Evolutionary conservation across 2,329 filamentous ascomycete genomes (phyloP).

Genomic region (Penicillium digitatum): DNA sequence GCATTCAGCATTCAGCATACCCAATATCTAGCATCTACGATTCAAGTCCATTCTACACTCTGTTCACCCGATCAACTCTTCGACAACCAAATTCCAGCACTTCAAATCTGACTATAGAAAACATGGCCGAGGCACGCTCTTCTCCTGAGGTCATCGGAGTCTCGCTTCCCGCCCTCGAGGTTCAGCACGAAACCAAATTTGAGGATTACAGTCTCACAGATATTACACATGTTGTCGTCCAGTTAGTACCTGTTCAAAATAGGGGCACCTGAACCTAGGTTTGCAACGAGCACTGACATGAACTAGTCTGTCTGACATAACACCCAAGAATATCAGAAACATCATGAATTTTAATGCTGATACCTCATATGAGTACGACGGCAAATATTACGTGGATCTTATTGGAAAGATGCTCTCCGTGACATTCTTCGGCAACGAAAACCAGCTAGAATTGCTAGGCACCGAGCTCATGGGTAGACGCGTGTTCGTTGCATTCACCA

Average conservation of each 20-base stretch:
- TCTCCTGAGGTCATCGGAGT: not conserved
- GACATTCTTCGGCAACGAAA: not conserved
- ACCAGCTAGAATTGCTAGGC: not conserved
- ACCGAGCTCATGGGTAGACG: not conserved
- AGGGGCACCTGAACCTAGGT: not conserved
- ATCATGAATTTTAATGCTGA: not conserved
- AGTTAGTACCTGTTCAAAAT: not conserved
- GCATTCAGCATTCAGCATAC: not conserved
- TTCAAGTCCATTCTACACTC: not conserved
- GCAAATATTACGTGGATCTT: not conserved
- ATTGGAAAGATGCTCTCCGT: not conserved
- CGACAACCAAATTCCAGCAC: not conserved
- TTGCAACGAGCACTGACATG: not conserved
- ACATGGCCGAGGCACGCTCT: not conserved
- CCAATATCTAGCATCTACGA: not conserved
- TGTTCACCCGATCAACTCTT: not conserved
- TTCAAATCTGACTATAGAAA: not conserved
- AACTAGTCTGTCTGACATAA: not conserved
- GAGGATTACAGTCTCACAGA: not conserved
- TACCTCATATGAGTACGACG: too few species aligned
- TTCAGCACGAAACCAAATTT: not conserved
- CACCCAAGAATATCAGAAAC: not conserved
- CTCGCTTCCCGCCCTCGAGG: not conserved
- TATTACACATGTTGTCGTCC: not conserved
- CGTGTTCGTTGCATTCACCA: not conserved